A percentile compares a stretch with the other conserved stretches of the same genome.
phyloP scores from a whole-genome alignment of 495 filamentous ascomycete genomes.

The Podospora conica region DNA sequence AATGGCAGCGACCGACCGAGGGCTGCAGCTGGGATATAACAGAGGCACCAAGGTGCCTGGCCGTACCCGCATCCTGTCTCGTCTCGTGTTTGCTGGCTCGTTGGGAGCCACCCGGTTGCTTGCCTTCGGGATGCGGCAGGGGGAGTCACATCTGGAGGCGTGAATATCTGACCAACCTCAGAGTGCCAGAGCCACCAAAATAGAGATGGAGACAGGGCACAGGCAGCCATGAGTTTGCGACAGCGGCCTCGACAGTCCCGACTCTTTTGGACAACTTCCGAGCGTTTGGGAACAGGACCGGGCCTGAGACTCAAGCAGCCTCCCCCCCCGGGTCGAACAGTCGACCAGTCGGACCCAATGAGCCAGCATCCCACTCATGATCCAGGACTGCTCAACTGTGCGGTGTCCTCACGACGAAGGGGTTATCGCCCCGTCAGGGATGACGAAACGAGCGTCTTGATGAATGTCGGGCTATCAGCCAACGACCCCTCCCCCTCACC shows the following conservation, averaged over 20 bases:
- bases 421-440: background rate
- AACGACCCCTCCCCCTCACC: background rate
- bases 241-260: background rate
- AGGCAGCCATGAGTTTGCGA: background rate
- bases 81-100: slow-evolving; percentile 14
- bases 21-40: slow-evolving; percentile 7
- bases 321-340: no score
- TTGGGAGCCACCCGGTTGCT: slow-evolving; percentile 5
- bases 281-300: background rate
- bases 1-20: slow-evolving; percentile 5
- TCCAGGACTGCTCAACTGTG: background rate
- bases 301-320: no score
- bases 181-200: background rate
- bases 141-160: background rate
- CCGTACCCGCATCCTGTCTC: slow-evolving; percentile 7
- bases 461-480: background rate
- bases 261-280: background rate
- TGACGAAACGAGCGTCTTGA: background rate
- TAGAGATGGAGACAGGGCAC: background rate
- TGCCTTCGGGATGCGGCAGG: slow-evolving; percentile 10
- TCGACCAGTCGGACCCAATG: background rate
- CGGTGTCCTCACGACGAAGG: background rate
- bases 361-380: background rate
- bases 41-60: slow-evolving; percentile 10
- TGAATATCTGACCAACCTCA: background rate